phyloP scores from a whole-genome alignment of 345 rosid genomes.

The Balakata baccata region DNA sequence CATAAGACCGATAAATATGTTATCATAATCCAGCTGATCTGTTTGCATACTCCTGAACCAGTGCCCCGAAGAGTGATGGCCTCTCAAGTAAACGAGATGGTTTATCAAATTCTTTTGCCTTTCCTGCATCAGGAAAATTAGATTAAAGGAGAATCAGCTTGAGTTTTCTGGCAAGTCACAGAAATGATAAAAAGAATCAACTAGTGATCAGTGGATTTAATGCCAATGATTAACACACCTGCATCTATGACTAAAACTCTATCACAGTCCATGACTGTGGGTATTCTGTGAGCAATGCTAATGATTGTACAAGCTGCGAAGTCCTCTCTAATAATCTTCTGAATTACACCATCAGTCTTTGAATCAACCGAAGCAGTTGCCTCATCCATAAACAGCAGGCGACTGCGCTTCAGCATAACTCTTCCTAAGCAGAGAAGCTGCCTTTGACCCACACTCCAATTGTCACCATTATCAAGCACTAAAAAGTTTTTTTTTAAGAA shows the following conservation, averaged over 20 bases:
- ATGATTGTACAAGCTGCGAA: constrained; percentile 76
- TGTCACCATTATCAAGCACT: constrained; percentile 94
- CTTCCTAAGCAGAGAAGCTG: constrained; percentile 91
- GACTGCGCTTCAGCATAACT: constrained; percentile 80
- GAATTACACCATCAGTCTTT: constrained; percentile 79
- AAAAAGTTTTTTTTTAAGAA: not conserved
- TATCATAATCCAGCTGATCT: constrained; percentile 63
- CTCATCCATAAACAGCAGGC: constrained; percentile 82
- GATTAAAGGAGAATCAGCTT: not conserved
- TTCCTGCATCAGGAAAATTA: constrained; percentile 39
- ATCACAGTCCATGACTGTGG: constrained; percentile 95
- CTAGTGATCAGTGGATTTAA: not conserved
- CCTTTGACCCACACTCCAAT: constrained; percentile 98
- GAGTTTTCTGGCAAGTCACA: too few species aligned
- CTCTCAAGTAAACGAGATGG: constrained; percentile 70
- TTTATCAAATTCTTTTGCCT: constrained; percentile 69
- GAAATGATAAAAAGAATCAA: too few species aligned
- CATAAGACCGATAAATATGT: too few species aligned
- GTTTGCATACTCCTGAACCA: constrained; percentile 91
- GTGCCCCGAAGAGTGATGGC: constrained; percentile 64
- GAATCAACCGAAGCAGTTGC: constrained; percentile 98
- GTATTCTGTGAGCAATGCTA: constrained; percentile 96
- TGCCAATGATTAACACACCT: constrained; percentile 28
- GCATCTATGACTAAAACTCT: constrained; percentile 83
- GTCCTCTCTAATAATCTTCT: constrained; percentile 85